Conservation (phyloP, 192 early-diverging fungal species). For the Entomortierella lignicola region DNA sequence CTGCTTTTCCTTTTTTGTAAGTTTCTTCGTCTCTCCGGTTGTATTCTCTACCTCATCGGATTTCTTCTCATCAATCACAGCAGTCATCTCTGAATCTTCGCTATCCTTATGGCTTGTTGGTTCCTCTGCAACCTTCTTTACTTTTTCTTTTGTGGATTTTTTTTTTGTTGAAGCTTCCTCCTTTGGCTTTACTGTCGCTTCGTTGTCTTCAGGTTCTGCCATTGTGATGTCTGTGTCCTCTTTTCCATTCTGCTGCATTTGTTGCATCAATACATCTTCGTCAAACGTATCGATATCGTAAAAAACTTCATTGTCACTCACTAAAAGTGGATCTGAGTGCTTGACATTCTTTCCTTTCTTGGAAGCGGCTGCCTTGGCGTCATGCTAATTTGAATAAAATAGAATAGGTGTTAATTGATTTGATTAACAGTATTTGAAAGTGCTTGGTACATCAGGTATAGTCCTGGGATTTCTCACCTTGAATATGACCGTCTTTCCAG, state of each 20-base stretch:
- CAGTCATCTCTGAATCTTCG: background rate
- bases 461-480: slow-evolving; percentile 58
- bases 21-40: slow-evolving; percentile 13
- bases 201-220: slow-evolving; percentile 19
- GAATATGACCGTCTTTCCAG: slow-evolving; percentile 81
- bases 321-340: slow-evolving; percentile 59
- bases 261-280: slow-evolving; percentile 60
- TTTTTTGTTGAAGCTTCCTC: slow-evolving; percentile 48
- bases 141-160: background rate
- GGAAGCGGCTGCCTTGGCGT: slow-evolving; percentile 25
- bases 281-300: slow-evolving; percentile 87
- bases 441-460: background rate
- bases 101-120: background rate
- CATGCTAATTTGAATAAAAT: slow-evolving; percentile 29
- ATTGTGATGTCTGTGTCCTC: slow-evolving; percentile 13
- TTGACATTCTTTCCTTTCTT: slow-evolving; percentile 55
- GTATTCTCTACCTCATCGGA: background rate
- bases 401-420: background rate
- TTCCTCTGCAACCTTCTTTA: slow-evolving; percentile 23
- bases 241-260: slow-evolving; percentile 36
- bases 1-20: slow-evolving; percentile 45
- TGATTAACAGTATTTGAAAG: background rate
- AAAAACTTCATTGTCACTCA: slow-evolving; percentile 63
- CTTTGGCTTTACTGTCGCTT: slow-evolving; percentile 2
- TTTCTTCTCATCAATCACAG: background rate